These are phyloP conservation scores for Hypoxylon crocopeplum DNA, from an alignment of 495 filamentous ascomycete genomes.

Conservation along the genomic window DNA sequence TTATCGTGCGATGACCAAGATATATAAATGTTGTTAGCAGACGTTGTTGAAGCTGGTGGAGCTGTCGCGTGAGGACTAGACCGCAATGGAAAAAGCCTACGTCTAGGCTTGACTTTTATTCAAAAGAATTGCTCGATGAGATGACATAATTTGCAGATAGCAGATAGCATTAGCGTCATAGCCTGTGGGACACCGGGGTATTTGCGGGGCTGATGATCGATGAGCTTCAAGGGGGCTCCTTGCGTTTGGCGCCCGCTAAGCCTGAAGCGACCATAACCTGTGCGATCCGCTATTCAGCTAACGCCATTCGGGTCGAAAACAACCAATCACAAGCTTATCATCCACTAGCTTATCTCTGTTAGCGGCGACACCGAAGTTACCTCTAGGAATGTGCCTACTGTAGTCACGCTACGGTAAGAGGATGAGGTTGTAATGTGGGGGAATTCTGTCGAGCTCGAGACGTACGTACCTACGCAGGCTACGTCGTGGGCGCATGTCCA, in stretches of 20 bases:
- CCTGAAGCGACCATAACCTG: constrained; percentile 22
- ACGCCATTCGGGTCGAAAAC: constrained; percentile 1
- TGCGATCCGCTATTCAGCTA: constrained; percentile 1
- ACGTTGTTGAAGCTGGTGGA: not conserved
- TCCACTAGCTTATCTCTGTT: constrained; percentile 25
- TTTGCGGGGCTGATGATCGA: constrained; percentile 17
- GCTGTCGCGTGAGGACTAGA: not conserved
- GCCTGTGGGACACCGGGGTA: constrained; percentile 29
- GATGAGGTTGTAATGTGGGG: constrained; percentile 15
- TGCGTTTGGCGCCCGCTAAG: constrained; percentile 20
- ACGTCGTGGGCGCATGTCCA: constrained; percentile 4
- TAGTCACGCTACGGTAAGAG: constrained; percentile 6
- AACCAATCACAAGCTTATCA: constrained; percentile 32
- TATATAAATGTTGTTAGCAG: not conserved
- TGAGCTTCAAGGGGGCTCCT: constrained; percentile 12
- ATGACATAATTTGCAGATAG: constrained; percentile 40
- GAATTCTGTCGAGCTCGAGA: constrained; percentile 2
- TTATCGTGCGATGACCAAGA: not conserved
- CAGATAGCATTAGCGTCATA: constrained; percentile 30
- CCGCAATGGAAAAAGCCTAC: not conserved
- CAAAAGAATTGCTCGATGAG: constrained; percentile 42
- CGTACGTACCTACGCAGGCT: constrained; percentile 1
- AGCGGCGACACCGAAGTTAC: constrained; percentile 29
- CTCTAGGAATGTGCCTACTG: constrained; percentile 14
- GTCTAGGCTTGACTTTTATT: constrained; percentile 3